These are phyloP conservation scores for Solanum stenotomum DNA, from an alignment of 257 asterid genomes.

Conservation along the genomic window DNA sequence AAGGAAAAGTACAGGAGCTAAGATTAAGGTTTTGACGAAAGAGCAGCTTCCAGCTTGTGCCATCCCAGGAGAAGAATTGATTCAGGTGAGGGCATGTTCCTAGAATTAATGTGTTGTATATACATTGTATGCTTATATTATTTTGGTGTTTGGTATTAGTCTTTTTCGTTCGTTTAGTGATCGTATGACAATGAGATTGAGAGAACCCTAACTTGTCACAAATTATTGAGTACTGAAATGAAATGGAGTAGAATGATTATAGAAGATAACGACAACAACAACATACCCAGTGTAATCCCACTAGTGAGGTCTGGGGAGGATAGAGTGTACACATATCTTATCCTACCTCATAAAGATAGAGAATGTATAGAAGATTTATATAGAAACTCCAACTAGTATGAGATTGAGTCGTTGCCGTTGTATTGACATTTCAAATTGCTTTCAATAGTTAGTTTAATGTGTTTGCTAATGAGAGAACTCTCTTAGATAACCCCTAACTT, in stretches of 20 bases:
- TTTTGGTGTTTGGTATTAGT: not conserved
- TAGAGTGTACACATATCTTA: not conserved
- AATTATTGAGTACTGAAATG: not conserved
- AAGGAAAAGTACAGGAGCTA: constrained; percentile 35
- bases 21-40: constrained; percentile 30
- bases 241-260: not conserved
- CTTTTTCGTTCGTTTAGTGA: not conserved
- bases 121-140: not conserved
- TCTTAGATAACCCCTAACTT: not conserved
- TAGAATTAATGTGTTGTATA: not conserved
- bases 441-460: not conserved
- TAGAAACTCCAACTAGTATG: not conserved
- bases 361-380: not conserved
- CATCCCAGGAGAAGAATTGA: constrained; percentile 33
- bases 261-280: not conserved
- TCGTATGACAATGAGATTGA: not conserved
- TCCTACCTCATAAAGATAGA: not conserved
- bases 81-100: constrained; percentile 28
- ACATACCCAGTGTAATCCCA: not conserved
- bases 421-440: not conserved
- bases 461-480: not conserved
- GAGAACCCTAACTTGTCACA: not conserved
- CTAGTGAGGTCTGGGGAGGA: not conserved
- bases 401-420: not conserved
- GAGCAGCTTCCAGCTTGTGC: constrained; percentile 46